Base-by-base conservation (phyloP, 2,329 filamentous ascomycete species). In the Trichoderma brevicompactum region DNA sequence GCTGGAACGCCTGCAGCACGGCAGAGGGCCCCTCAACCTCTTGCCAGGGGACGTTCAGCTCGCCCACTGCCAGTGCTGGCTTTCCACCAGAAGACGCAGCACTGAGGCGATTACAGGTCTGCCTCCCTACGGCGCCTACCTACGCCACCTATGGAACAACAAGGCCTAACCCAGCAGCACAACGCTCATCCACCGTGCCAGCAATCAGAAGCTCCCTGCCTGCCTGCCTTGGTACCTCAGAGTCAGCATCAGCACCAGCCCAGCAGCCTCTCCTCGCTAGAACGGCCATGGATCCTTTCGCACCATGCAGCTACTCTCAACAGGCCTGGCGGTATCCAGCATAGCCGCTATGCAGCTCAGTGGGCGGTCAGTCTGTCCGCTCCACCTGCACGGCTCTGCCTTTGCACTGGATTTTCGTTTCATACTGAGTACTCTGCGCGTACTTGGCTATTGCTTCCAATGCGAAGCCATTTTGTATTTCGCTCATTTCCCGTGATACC, bases 311-410 rank as follows among this genome's bases (percentile, higher is more conserved):
- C 60, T 53, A 44, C 32, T 43, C 28, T 38, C 55, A 59, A 46
- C n/a, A 34, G 36, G 17, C 41, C 40, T 28, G 60, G 48, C 60
- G 38, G 48, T 19, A 44, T 54, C 48, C 60, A 63, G 60, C 60
- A 54, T 53, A 63, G 49, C 52, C 50, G 52, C 41, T 41, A 56
- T 64, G 52, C 61, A 56, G 36, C 50, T 65, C 54, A 54, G 55
- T 41, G 63, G 63, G 63, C 63, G 63, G 63, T 65, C 63, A 52
- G 54, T 60, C 41, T 3, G 19, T 43, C 46, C 63, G 54, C 63
- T 58, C 63, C 63, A 65, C 63, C 41, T 53, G 54, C 48, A 40
- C 36, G n/a, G 36, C 17, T 60, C 38, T 28, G 36, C 40, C 40
- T 65, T 52, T 52, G 44, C 52, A 23, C 53, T 48, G 43, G 23